Conservation (phyloP, 768 basidiomycete genomes). For the Termitomyces sp. region DNA sequence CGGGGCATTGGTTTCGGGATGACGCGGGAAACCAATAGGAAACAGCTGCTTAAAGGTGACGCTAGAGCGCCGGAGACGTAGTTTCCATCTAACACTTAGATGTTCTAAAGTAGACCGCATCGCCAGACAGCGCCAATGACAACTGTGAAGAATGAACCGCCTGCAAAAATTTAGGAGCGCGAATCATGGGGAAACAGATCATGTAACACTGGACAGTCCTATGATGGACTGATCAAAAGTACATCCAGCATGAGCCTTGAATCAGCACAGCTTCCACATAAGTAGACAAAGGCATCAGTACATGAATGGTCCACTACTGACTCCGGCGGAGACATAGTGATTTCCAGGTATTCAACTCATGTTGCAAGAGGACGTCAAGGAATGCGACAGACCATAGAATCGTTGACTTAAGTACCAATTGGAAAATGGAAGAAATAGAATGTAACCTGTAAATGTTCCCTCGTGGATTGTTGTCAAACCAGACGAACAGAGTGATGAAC, state of each 20-base stretch:
- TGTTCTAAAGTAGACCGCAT: not conserved
- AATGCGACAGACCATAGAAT: not conserved
- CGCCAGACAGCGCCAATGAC: not conserved
- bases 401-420: no score
- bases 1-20: not conserved
- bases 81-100: not conserved
- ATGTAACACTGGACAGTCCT: not conserved
- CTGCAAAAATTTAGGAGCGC: no score
- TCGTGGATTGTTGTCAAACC: not conserved
- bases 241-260: not conserved
- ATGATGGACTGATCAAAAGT: not conserved
- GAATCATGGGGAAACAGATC: not conserved
- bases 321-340: not conserved
- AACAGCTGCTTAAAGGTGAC: not conserved
- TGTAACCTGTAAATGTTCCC: not conserved
- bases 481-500: not conserved
- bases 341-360: not conserved
- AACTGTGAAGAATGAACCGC: not conserved
- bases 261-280: not conserved
- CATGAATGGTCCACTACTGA: not conserved
- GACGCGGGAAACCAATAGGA: not conserved
- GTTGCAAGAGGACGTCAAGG: not conserved
- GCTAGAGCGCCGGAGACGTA: no score
- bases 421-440: not conserved
- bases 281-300: not conserved